These are phyloP conservation scores for Podospora pseudopauciseta DNA, from an alignment of 495 filamentous ascomycete species.

Conservation along the genomic window DNA sequence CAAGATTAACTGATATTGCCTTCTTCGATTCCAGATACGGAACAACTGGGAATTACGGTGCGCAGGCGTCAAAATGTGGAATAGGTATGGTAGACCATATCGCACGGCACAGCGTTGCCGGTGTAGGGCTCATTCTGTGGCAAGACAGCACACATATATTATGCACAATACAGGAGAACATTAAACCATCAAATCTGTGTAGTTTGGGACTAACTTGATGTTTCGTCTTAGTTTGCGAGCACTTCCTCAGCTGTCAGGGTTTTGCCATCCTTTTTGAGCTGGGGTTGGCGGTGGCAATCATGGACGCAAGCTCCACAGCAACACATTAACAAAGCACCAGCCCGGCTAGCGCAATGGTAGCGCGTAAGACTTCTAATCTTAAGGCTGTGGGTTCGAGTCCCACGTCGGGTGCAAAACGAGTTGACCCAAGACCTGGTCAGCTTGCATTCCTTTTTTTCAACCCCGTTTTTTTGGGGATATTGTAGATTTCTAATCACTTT, in stretches of 20 bases:
- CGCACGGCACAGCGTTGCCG: no score
- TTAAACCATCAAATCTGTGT: no score
- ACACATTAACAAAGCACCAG: not conserved
- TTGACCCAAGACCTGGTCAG: no score
- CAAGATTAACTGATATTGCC: no score
- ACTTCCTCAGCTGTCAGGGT: not conserved
- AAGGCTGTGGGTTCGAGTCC: slow-evolving; percentile 11
- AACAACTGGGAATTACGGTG: no score
- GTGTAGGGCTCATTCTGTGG: not conserved
- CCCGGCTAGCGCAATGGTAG: slow-evolving; percentile 9
- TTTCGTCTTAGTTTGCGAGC: no score
- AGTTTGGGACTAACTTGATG: no score
- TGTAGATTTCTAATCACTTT: not conserved
- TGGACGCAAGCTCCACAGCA: not conserved
- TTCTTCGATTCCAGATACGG: no score
- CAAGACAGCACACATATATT: not conserved
- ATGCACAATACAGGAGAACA: no score
- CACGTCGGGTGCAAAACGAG: not conserved
- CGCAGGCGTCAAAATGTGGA: no score
- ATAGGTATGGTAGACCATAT: no score
- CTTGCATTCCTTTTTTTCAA: not conserved
- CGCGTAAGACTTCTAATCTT: slow-evolving; percentile 12
- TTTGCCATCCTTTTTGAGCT: not conserved
- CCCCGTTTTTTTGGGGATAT: not conserved
- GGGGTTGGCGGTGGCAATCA: not conserved